Percentiles rank a stretch among this genome's conserved stretches.
Evolutionary conservation across 495 filamentous ascomycete species (phyloP).

Genomic region (Penicillium cinerascens): DNA sequence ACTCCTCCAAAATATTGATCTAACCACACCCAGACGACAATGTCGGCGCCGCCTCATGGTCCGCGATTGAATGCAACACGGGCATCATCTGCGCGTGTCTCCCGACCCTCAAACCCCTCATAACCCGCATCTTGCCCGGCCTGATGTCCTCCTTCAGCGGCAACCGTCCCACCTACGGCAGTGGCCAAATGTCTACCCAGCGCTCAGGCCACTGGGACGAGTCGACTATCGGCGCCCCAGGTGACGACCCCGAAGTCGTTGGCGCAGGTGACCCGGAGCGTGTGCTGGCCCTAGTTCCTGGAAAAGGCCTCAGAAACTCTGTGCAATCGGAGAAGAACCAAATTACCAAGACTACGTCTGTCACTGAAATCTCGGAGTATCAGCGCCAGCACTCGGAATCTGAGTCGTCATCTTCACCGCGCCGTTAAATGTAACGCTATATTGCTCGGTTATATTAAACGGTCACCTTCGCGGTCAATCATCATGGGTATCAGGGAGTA

Average conservation of each 20-base stretch:
- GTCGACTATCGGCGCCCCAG: slow-evolving; percentile 29
- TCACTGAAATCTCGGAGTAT: slow-evolving; percentile 7
- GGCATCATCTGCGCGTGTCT: slow-evolving; percentile 89
- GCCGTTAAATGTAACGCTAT: background rate
- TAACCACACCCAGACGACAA: slow-evolving; percentile 44
- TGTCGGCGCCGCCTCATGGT: slow-evolving; percentile 65
- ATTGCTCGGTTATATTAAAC: too few relatives aligned
- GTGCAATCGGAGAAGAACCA: slow-evolving; percentile 9
- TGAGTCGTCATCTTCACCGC: background rate
- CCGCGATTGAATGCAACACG: slow-evolving; percentile 82
- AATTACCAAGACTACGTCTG: background rate
- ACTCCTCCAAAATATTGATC: background rate
- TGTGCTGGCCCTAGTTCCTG: slow-evolving; percentile 21
- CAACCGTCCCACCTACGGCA: slow-evolving; percentile 16
- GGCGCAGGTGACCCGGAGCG: slow-evolving; percentile 27
- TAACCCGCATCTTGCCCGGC: slow-evolving; percentile 40
- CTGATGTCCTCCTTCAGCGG: slow-evolving; percentile 29
- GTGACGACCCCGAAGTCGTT: slow-evolving; percentile 32
- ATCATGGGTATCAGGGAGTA: background rate
- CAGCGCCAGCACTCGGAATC: background rate
- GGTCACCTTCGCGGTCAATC: background rate
- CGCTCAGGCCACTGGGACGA: slow-evolving; percentile 30
- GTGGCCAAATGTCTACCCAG: slow-evolving; percentile 13
- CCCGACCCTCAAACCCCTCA: slow-evolving; percentile 79
- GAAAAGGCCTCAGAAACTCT: slow-evolving; percentile 3